Evolutionary conservation across 352 stramenopile genomes (phyloP).

Genomic region (Phytophthora hybrid): DNA sequence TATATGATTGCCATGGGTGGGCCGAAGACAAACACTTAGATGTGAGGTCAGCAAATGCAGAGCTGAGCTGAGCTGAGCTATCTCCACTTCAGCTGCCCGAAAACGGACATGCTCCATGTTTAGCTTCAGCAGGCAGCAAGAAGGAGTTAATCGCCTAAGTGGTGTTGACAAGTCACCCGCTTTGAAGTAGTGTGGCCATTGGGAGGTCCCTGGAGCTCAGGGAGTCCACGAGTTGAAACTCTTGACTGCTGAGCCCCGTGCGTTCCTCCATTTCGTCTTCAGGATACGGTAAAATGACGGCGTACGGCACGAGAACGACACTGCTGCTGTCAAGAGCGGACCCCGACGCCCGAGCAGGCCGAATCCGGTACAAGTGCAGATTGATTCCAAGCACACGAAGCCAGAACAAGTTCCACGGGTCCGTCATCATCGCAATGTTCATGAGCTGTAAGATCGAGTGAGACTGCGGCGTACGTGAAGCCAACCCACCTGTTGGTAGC

Average conservation of each 20-base stretch:
- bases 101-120: neutral
- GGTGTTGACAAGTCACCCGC: neutral
- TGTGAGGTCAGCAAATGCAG: neutral
- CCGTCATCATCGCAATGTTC: constrained; percentile 60
- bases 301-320: neutral
- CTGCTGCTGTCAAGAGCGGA: constrained; percentile 1
- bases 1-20: neutral
- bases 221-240: constrained; percentile 34
- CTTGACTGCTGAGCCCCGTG: constrained; percentile 24
- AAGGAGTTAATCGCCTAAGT: neutral
- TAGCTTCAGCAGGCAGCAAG: neutral
- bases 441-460: constrained; percentile 48
- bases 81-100: neutral
- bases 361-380: constrained; percentile 45
- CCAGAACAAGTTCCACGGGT: constrained; percentile 51
- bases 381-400: constrained; percentile 37
- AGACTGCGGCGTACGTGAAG: neutral
- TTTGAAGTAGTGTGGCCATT: constrained; percentile 18
- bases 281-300: constrained; percentile 41
- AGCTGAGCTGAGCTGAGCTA: neutral
- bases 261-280: constrained; percentile 38
- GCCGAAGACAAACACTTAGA: neutral
- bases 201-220: constrained; percentile 32
- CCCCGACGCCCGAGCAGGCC: neutral
- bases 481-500: neutral